Evolutionary conservation across 2,329 filamentous ascomycete species (phyloP).

Genomic region (Botryotinia narcissicola): DNA sequence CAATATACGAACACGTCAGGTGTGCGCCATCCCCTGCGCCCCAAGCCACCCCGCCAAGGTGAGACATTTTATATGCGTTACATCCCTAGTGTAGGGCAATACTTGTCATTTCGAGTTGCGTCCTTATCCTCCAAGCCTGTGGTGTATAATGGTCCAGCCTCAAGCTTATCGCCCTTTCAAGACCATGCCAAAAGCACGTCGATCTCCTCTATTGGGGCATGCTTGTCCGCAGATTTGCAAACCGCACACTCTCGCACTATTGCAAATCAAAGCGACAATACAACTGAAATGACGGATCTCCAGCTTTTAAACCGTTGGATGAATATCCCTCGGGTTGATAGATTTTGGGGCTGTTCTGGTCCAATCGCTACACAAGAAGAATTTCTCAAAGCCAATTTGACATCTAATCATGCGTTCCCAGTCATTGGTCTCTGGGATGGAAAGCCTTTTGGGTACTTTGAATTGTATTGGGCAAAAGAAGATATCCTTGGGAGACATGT

Average conservation of each 20-base stretch:
- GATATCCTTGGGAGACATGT: slow-evolving; percentile 72
- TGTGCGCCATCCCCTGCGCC: slow-evolving; percentile 79
- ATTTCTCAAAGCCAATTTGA: slow-evolving; percentile 67
- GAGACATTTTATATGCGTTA: slow-evolving; percentile 90
- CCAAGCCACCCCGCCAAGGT: slow-evolving; percentile 85
- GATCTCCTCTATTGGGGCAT: slow-evolving; percentile 35
- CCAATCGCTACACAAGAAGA: slow-evolving; percentile 56
- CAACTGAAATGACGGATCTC: slow-evolving; percentile 49
- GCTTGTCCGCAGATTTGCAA: slow-evolving; percentile 41
- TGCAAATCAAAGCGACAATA: slow-evolving; percentile 33
- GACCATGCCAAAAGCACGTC: slow-evolving; percentile 34
- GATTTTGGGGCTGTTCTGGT: slow-evolving; percentile 76
- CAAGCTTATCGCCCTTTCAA: slow-evolving; percentile 26
- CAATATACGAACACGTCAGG: slow-evolving; percentile 78
- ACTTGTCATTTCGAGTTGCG: slow-evolving; percentile 84
- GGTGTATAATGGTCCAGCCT: slow-evolving; percentile 59
- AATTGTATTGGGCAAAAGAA: slow-evolving; percentile 98
- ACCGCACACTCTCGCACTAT: slow-evolving; percentile 45
- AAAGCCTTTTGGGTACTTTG: slow-evolving; percentile 94
- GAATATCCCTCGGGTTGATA: slow-evolving; percentile 75
- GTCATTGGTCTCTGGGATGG: slow-evolving; percentile 93
- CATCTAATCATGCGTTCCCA: slow-evolving; percentile 76
- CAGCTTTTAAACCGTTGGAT: slow-evolving; percentile 84
- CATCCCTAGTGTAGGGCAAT: slow-evolving; percentile 77
- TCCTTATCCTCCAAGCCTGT: slow-evolving; percentile 64